Percentiles rank a stretch among this genome's conserved stretches.
Evolutionary conservation across 164 flowering plant species (phyloP).

Genomic region (Umbellularia californica): DNA sequence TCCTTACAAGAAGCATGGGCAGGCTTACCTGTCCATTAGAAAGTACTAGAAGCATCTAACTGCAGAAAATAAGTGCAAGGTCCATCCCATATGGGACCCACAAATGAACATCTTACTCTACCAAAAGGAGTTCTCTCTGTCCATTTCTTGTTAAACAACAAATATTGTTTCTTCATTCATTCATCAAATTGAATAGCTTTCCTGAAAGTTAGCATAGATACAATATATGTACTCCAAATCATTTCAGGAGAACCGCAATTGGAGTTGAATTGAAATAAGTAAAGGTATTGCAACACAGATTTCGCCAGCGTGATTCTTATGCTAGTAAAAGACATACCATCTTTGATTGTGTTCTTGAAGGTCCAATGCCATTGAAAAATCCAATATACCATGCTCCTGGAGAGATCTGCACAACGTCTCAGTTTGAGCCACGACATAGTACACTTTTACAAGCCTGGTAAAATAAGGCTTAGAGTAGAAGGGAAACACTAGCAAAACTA

Average conservation of each 20-base stretch:
- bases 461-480: not conserved
- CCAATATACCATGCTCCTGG: slow-evolving; percentile 86
- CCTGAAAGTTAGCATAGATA: not conserved
- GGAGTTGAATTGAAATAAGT: too few relatives aligned
- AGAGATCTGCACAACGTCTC: slow-evolving; percentile 52
- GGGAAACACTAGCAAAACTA: not conserved
- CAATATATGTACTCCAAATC: not conserved
- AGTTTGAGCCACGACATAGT: not conserved
- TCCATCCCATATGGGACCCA: not conserved
- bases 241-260: not conserved
- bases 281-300: not conserved
- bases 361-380: slow-evolving; percentile 84
- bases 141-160: not conserved
- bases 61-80: not conserved
- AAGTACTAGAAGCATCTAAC: not conserved
- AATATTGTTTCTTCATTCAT: not conserved
- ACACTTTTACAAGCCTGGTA: not conserved
- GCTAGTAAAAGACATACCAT: slow-evolving; percentile 49
- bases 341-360: slow-evolving; percentile 76
- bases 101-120: not conserved
- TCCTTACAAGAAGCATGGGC: not conserved
- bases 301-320: not conserved
- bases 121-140: not conserved
- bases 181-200: not conserved
- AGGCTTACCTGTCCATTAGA: not conserved